Evolutionary conservation across 495 filamentous ascomycete species (phyloP), one percentile per base, ranked within the genome.

Genomic region (Thermothielavioides terrestris): DNA sequence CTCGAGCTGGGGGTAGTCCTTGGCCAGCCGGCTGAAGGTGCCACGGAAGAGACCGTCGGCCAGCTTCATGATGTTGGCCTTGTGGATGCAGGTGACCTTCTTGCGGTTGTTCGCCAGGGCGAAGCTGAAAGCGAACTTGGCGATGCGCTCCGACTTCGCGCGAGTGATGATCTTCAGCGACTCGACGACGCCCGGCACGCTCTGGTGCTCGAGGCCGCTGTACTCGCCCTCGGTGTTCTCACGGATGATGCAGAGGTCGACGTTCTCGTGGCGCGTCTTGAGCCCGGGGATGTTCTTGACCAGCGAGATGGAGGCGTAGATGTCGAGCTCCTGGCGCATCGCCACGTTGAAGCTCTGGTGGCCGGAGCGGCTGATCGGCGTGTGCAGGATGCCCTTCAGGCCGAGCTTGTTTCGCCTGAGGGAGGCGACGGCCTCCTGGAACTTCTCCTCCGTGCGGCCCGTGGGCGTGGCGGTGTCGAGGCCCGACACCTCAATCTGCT

Each of bases 221-320:
- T 98, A 98, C 78, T 98, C 92, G 62, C 92, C 92, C 76, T 98
- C 92, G 66, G 92, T 98, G 76, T 98, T 98, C 77, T 98, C 92
- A 71, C 92, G 92, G 70, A 98, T 95, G 68, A 98, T 95, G 81
- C 89, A 94, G 48, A 98, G 80, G 66, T 98, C 94, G 68, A 98
- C 86, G 66, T 90, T 80, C 61, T 94, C 83, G 77, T 98, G 92
- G 63, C 92, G 89, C 43, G 94, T 97, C 71, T 94, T 68, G 75
- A 97, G 96, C 50, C 92, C 92, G 51, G 92, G 92, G 65, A 98
- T 97, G 76, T 97, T 98, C 81, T 97, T 97, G 77, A 98, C 86
- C 46, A 97, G 79, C 54, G 89, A 88, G 65, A 98, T 90, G 38
- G 91, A 96, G 63, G 92, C 92, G 69, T 97, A 98, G 73, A 98